Base-by-base conservation (phyloP, 805 yeast species). In the Kuraishia molischiana region DNA sequence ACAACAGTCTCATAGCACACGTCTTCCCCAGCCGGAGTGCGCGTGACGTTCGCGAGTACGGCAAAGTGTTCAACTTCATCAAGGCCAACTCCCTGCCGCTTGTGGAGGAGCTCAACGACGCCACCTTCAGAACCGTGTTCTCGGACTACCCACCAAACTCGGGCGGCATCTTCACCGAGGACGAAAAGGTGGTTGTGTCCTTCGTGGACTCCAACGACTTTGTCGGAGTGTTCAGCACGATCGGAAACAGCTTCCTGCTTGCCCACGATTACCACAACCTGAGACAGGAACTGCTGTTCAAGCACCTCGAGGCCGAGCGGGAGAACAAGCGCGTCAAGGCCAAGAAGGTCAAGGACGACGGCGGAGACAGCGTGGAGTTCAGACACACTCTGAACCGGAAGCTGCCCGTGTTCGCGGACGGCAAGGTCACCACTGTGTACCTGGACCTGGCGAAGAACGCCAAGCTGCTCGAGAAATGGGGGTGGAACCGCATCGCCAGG, bases 11-110 rank as follows among this genome's bases (percentile, higher is more conserved):
- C 39, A 49, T 70, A 24, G 68, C 84, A 0, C 58, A 61, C 4
- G 67, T 78, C 4, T 79, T 56, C 44, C 82, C 73, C 45, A 76
- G 74, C 39, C 76, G 73, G 56, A 77, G 79, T 0, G 72, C 85
- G 5, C 74, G 74, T 35, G 85, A 81, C 46, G 67, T 72, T 39
- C 66, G 92, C 44, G 67, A 73, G 44, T 55, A 56, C 14, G 62
- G 61, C 18, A 54, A 59, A 29, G 62, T 83, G 8, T 51, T 65
- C 44, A 51, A 67, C 13, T 83, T 81, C 62, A 56, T 83, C 21
- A 50, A 54, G 22, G 54, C 59, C 34, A 64, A 72, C 45, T 61
- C 74, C 15, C 54, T 61, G 34, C 86, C 89, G 4, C 54, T 67
- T 10, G 56, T 74, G 34, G 67, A 64, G 37, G 79, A 77, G 45